Base-by-base conservation (phyloP, 2,329 filamentous ascomycete genomes). In the Fusarium marasasianum region DNA sequence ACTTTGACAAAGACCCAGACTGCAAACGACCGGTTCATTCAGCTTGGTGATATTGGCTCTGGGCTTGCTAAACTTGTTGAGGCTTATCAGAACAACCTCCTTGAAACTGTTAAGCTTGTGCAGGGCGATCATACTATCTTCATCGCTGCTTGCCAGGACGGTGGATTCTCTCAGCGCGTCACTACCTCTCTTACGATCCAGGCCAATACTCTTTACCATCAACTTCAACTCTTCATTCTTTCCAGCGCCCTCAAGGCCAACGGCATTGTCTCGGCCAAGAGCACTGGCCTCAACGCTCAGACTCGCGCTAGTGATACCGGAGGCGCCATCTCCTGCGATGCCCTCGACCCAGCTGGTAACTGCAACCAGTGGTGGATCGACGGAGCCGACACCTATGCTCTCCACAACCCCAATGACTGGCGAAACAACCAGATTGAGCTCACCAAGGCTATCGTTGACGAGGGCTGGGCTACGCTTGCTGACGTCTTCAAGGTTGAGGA, bases 351-450 rank as follows among this genome's bases (percentile, higher is more conserved):
- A 0, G 66, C 44, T 4, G 43, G 59, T 11, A 70, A 53, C 67
- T 70, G 67, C n/a, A 58, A 65, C 41, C 67, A 70, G 4, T 70
- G 66, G 67, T 70, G 43, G 41, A 53, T 70, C 10, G 67, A 70
- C 5, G 45, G 31, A 0, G 45, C 56, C 7, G 58, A 70, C 31
- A 70, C 67, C 2, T 70, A 70, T 20, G 41, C 67, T 7, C 47
- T 70, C 9, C 67, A 70, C 20, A 70, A 69, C 31, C 67, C 67
- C 0, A 65, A 70, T 1, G 67, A 70, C 22, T 70, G 67, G 67
- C 4, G 20, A 22, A 70, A 70, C 59, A 58, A 37, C 8, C 67
- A 70, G 1, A 41, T 70, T 13, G 67, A 70, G 9, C 45, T 70
- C 17, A 70, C 41, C 2, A 26, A 47, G 11, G 58, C 66, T 4